Conservation (phyloP, 192 early-diverging fungal species). For the Funneliformis mosseae region DNA sequence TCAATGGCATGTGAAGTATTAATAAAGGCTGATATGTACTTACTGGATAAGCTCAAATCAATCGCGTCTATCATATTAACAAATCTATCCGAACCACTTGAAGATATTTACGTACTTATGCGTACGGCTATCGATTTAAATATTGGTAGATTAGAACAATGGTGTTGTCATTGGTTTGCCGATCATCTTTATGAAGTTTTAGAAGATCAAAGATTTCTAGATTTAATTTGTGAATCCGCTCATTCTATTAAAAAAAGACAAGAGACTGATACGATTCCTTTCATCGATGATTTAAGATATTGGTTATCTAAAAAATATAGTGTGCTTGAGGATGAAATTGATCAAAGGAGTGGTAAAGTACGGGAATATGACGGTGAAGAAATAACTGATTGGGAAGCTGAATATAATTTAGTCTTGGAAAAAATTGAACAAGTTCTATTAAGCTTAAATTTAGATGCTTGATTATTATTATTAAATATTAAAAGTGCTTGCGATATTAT, state of each 20-base stretch:
- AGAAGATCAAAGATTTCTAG: slow-evolving; percentile 36
- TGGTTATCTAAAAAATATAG: slow-evolving; percentile 46
- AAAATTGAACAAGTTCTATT: slow-evolving; percentile 48
- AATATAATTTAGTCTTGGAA: slow-evolving; percentile 44
- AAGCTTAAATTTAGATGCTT: slow-evolving; percentile 45
- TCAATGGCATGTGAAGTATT: slow-evolving; percentile 46
- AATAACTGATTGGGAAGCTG: slow-evolving; percentile 16
- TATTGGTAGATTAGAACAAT: slow-evolving; percentile 51
- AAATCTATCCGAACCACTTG: slow-evolving; percentile 13
- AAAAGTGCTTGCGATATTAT: no score
- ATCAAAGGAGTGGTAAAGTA: slow-evolving; percentile 38
- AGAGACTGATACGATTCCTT: slow-evolving; percentile 55
- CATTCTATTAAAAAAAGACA: slow-evolving; percentile 43
- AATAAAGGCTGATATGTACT: slow-evolving; percentile 48
- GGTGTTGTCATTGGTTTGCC: slow-evolving; percentile 49
- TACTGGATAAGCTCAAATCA: slow-evolving; percentile 50
- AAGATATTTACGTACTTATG: slow-evolving; percentile 40
- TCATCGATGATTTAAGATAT: slow-evolving; percentile 57
- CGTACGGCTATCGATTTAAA: slow-evolving; percentile 46
- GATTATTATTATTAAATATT: background rate
- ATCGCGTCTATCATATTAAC: slow-evolving; percentile 47
- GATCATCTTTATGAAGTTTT: slow-evolving; percentile 39
- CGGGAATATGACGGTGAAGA: slow-evolving; percentile 38
- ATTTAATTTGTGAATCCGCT: slow-evolving; percentile 43
- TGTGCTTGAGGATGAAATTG: slow-evolving; percentile 31